Base-by-base conservation (phyloP, 2,329 filamentous ascomycete genomes). In the Fusarium verrucosum region DNA sequence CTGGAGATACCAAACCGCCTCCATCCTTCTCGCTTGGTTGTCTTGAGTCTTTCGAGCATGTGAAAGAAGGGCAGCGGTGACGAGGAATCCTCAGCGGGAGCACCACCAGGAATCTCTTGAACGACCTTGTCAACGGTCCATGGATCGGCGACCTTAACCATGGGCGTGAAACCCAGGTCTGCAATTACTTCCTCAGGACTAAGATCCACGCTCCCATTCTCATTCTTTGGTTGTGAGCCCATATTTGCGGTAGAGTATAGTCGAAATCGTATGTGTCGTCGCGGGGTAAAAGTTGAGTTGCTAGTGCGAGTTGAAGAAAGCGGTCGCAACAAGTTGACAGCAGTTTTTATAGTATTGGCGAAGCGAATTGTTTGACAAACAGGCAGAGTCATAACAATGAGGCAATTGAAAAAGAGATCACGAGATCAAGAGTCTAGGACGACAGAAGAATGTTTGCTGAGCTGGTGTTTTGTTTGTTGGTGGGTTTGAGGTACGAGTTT, bases 11-110 rank as follows among this genome's bases (percentile, higher is more conserved):
- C 88, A 75, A 97, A 97, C 33, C 95, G 87, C 53, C 91, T 87
- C 95, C 95, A 99, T 66, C 95, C 95, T 79, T 97, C 95, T 60
- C 95, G 90, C 78, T 96, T 96, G 62, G 92, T 97, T 9, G 94
- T 97, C 85, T 99, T 99, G 55, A 99, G 86, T 45, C 92, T 90
- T 78, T 96, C 92, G 64, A 99, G 87, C 60, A 97, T 84, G 81
- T 99, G 95, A 79, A 99, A 96, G 82, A 97, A 98, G 30, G 93
- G 87, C 11, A 98, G 76, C 1, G 94, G 94, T 1, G 93, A 95
- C 58, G 82, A 77, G 9, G 90, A 85, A 53, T 86, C 82, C 68
- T 88, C 83, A 22, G 79, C 72, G 3, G 85, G 86, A 83, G 85
- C 63, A 45, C 60, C 64, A 58, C 84, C 83, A 25, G 82, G 81